Base-by-base conservation (phyloP, 495 filamentous ascomycete genomes). In the Penicillium daleae region DNA sequence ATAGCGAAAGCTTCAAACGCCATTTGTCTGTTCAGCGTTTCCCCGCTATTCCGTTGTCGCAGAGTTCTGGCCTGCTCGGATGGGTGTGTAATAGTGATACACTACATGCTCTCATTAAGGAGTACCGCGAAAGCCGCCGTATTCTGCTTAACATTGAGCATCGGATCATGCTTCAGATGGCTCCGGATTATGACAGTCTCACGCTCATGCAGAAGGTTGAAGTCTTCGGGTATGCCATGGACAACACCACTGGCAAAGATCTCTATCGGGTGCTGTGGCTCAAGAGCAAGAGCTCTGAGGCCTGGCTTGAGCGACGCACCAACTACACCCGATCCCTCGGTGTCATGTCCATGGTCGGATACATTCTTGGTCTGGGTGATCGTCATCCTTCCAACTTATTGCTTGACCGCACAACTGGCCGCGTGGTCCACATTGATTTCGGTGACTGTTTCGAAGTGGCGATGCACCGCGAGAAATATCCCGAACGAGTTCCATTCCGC, bases 291-390 rank as follows among this genome's bases (percentile, higher is more conserved):
- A 94, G 90, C 67, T 98, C 95, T 0, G 95, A 99, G 73, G 89
- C 93, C 7, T 99, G 95, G 95, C 86, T 99, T 51, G 94, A 97
- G 71, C 86, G 95, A 51, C 90, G 95, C 21, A 98, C 95, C 4
- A 99, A 97, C 69, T 99, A 98, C 78, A 98, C 96, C 40, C 89
- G 95, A 57, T 98, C 95, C 15, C 85, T 98, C 15, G 95, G 92
- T 65, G 96, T 97, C 60, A 99, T 98, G 95, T 97, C 93, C n/a
- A 99, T 99, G 94, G 95, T 97, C 9, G 95, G 95, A 58, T 98
- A 99, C 71, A 97, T 99, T 69, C 89, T 99, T 44, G 95, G 95
- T 64, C 83, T 99, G 46, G 95, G 95, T 32, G 95, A 99, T 74
- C 87, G 95, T 33, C 95, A 99, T 78, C 95, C 95, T 31, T 97